Evolutionary conservation across 1,139 yeast species (phyloP), one percentile per base, ranked within the genome.

Genomic region (Kluyveromyces sp.): DNA sequence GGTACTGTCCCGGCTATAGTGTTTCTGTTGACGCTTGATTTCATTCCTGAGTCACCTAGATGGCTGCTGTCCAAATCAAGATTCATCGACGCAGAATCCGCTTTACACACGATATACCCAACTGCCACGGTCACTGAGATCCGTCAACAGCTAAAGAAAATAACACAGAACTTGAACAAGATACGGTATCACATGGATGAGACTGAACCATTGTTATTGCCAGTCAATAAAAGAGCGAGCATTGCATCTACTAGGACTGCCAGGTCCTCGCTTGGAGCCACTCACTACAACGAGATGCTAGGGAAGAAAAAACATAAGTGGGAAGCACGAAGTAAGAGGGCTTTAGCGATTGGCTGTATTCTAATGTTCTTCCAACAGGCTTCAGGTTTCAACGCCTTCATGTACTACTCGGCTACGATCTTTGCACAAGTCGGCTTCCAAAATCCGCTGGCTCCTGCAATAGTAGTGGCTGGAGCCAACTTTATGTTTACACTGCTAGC

Each of bases 311-410:
- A 30, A 16, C 55, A 54, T 36, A 51, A 45, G 37, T 54, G 57
- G 57, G 63, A 58, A 41, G 52, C 60, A 56, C 64, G 47, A 8
- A 77, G 80, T 46, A 67, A 74, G 44, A 69, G 85, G 46, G 88
- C 88, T 1, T 68, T 81, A 39, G 58, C 73, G 13, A 73, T 82
- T 40, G 88, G 86, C 1, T 80, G 86, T 66, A 79, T 80, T 2
- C 69, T 82, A 42, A 84, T 82, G 75, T 80, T 83, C 41, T 75
- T 80, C 55, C 89, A 82, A 60, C 89, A 82, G 58, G 72, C 78
- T 36, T 76, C 83, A n/a, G 87, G 89, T 8, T 80, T 81, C 63
- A 81, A 82, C 63, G 80, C 87, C 3, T 77, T 81, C 57, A 80
- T 82, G 85, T 82, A 81, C 60, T 82, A 80, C 55, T 77, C 85